Evolutionary conservation across 805 yeast species (phyloP).

Genomic region (Kuraishia piskuri): DNA sequence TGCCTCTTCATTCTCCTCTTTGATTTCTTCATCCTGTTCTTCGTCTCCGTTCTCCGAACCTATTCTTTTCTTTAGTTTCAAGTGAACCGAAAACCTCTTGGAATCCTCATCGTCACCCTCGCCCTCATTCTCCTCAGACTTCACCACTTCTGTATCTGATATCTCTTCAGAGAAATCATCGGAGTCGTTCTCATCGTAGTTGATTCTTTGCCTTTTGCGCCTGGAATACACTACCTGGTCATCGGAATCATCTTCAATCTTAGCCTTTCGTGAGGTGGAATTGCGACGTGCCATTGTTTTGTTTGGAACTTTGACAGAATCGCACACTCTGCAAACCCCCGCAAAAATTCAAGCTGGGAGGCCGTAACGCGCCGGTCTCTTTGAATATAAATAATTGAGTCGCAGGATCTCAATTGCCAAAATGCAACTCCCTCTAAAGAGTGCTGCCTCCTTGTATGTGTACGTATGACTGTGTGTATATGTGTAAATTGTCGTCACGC

Average conservation of each 20-base stretch:
- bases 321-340: too few relatives aligned
- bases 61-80: not conserved
- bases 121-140: constrained; percentile 1
- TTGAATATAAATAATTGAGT: too few relatives aligned
- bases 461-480: too few relatives aligned
- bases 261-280: not conserved
- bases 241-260: constrained; percentile 1
- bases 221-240: not conserved
- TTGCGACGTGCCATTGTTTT: not conserved
- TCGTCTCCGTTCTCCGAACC: not conserved
- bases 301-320: too few relatives aligned
- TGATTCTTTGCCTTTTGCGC: constrained; percentile 3
- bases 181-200: constrained; percentile 4
- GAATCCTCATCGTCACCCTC: not conserved
- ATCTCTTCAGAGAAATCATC: not conserved
- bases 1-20: constrained; percentile 1
- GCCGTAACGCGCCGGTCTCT: too few relatives aligned
- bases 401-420: too few relatives aligned
- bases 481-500: too few relatives aligned
- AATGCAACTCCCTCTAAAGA: too few relatives aligned
- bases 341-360: too few relatives aligned
- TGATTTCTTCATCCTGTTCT: not conserved
- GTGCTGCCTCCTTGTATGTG: too few relatives aligned
- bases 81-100: not conserved
- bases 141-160: not conserved